Conservation (phyloP, 116 monocot genomes). For the Dioscorea cayenensis region DNA sequence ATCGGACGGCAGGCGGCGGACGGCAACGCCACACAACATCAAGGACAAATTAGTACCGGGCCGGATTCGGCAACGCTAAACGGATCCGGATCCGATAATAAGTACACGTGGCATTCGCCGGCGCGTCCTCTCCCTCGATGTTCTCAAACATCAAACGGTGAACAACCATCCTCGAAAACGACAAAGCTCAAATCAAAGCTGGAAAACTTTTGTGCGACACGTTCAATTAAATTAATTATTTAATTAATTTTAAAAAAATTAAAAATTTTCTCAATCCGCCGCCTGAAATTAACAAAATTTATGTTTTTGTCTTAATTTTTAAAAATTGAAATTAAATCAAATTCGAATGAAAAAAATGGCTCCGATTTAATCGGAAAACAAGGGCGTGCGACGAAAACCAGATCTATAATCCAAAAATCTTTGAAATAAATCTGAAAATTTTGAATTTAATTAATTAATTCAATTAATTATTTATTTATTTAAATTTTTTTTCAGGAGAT, state of each 20-base stretch:
- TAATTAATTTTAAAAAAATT: background rate
- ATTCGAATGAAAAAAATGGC: background rate
- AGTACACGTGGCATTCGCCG: no score
- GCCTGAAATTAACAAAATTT: background rate
- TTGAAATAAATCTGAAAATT: no score
- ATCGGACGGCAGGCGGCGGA: background rate
- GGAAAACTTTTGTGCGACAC: background rate
- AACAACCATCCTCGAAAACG: background rate
- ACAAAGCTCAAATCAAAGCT: background rate
- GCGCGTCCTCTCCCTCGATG: background rate
- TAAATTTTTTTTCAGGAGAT: background rate
- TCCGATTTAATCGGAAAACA: background rate
- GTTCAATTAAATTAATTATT: background rate
- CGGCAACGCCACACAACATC: background rate
- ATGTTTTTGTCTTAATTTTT: no score
- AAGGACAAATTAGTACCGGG: background rate
- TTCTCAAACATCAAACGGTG: background rate
- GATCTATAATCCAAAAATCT: background rate
- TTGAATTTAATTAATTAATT: background rate
- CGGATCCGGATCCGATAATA: no score
- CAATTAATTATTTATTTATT: background rate
- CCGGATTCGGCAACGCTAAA: no score
- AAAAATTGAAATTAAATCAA: background rate
- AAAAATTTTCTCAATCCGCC: background rate
- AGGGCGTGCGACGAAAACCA: background rate